Evolutionary conservation across 2,329 filamentous ascomycete genomes (phyloP).

Genomic region (Pseudopithomyces maydicus): DNA sequence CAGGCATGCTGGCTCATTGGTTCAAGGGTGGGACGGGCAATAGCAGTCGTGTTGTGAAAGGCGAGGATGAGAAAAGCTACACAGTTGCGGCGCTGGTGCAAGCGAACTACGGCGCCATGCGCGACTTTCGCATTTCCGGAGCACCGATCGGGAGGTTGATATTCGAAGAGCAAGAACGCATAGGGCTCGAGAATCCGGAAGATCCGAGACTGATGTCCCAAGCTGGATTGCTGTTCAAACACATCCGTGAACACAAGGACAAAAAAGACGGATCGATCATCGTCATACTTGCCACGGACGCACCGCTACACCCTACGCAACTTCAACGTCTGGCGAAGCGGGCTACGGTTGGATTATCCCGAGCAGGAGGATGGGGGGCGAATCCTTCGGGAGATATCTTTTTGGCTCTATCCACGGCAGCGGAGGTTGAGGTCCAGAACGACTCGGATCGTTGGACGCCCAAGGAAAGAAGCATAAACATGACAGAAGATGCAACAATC

Average conservation of each 20-base stretch:
- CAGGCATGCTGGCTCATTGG: slow-evolving; percentile 69
- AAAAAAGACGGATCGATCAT: slow-evolving; percentile 68
- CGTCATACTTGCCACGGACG: slow-evolving; percentile 65
- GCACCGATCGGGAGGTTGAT: slow-evolving; percentile 67
- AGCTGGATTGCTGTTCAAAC: slow-evolving; percentile 34
- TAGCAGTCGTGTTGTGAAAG: slow-evolving; percentile 59
- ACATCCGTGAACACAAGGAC: slow-evolving; percentile 44
- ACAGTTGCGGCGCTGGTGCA: slow-evolving; percentile 68
- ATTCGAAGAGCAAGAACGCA: slow-evolving; percentile 51
- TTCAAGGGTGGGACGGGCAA: slow-evolving; percentile 72
- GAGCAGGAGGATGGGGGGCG: slow-evolving; percentile 65
- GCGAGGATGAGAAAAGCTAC: slow-evolving; percentile 48
- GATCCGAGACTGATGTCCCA: slow-evolving; percentile 33
- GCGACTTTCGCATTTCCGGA: slow-evolving; percentile 63
- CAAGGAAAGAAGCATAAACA: slow-evolving; percentile 52
- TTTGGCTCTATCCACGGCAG: slow-evolving; percentile 68
- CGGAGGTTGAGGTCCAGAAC: slow-evolving; percentile 54
- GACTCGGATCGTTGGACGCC: slow-evolving; percentile 43
- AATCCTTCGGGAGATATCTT: slow-evolving; percentile 71
- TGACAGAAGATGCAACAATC: slow-evolving; percentile 64
- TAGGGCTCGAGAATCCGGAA: slow-evolving; percentile 32
- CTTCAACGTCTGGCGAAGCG: slow-evolving; percentile 64
- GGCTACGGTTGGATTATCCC: slow-evolving; percentile 64
- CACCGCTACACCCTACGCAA: slow-evolving; percentile 62
- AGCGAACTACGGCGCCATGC: slow-evolving; percentile 66